Evolutionary conservation across 305 asterid species (phyloP).

Genomic region (Striga hermonthica): DNA sequence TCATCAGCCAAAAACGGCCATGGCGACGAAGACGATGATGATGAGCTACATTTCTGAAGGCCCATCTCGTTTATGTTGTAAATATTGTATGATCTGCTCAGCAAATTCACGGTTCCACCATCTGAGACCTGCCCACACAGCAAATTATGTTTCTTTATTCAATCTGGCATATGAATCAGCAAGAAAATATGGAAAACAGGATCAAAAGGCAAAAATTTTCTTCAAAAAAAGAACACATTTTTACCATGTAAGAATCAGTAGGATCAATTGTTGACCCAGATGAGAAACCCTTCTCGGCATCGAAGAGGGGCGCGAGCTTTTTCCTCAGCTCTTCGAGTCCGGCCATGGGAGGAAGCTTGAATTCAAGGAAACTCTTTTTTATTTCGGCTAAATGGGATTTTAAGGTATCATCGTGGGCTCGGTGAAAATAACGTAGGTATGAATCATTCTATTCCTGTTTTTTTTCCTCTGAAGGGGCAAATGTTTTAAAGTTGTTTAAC

Average conservation of each 20-base stretch:
- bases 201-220: not conserved
- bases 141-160: not conserved
- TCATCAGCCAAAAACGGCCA: constrained; percentile 52
- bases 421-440: not conserved
- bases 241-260: constrained; percentile 73
- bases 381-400: not conserved
- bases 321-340: constrained; percentile 89
- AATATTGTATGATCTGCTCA: constrained; percentile 85
- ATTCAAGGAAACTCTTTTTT: not conserved
- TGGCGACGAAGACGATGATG: constrained; percentile 55
- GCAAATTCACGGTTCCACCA: constrained; percentile 80
- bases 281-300: constrained; percentile 91
- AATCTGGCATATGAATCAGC: not conserved
- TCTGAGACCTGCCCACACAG: constrained; percentile 56
- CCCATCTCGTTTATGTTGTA: constrained; percentile 95
- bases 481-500: too few relatives aligned
- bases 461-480: too few relatives aligned
- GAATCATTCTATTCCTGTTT: not conserved
- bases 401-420: not conserved
- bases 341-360: constrained; percentile 46
- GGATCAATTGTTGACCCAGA: constrained; percentile 72
- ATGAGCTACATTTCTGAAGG: constrained; percentile 66
- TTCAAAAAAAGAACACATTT: not conserved
- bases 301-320: constrained; percentile 84
- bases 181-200: not conserved